These are phyloP conservation scores for Anthoceros angustus DNA, from an alignment of 225 moss, liverwort and hornwort species.

Conservation along the genomic window DNA sequence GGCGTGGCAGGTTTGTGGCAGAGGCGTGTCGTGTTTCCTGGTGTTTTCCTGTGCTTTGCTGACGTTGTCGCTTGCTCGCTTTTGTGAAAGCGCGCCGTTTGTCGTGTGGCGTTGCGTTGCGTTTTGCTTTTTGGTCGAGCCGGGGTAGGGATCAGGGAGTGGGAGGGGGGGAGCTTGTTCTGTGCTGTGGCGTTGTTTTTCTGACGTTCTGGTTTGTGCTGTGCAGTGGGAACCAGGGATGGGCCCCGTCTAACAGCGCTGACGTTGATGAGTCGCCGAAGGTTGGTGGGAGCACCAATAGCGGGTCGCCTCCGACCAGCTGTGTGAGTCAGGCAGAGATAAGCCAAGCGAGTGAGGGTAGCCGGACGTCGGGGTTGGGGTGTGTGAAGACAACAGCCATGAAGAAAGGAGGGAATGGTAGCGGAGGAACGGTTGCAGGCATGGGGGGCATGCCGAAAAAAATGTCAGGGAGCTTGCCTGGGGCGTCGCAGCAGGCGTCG, in stretches of 20 bases:
- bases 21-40: too few relatives aligned
- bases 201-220: too few relatives aligned
- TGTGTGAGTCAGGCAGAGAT: neutral
- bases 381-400: neutral
- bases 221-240: neutral
- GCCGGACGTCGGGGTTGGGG: neutral
- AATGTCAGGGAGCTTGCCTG: neutral
- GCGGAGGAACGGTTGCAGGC: neutral
- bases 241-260: neutral
- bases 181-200: too few relatives aligned
- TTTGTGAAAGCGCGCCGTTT: too few relatives aligned
- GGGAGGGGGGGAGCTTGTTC: too few relatives aligned
- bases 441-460: neutral
- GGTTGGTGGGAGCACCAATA: neutral
- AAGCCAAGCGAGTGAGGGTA: neutral
- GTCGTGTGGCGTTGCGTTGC: too few relatives aligned
- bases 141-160: too few relatives aligned
- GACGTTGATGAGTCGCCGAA: too few relatives aligned
- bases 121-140: too few relatives aligned
- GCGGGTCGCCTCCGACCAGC: neutral
- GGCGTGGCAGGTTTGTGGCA: too few relatives aligned
- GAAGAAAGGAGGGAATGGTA: neutral
- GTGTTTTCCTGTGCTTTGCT: too few relatives aligned
- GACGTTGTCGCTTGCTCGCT: too few relatives aligned
- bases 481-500: neutral